phyloP scores from a whole-genome alignment of 1,284 basidiomycete species.

The Trichosporon sp. region DNA sequence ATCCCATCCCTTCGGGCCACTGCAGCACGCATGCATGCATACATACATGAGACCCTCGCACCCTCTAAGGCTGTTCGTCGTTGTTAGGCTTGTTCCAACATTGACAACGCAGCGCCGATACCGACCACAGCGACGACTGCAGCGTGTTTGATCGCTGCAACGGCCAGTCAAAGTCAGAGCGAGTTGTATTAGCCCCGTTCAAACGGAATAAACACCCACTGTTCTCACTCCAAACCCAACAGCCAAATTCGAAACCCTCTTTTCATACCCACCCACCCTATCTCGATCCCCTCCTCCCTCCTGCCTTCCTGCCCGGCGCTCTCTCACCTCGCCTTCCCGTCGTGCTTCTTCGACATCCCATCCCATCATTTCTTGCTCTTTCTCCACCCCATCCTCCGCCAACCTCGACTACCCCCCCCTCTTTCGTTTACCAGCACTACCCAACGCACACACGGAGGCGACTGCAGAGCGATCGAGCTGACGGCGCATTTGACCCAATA shows the following conservation, averaged over 20 bases:
- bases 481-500: constrained; percentile 3
- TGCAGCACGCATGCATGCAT: neutral
- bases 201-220: constrained; percentile 10
- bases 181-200: neutral
- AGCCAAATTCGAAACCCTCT: constrained; percentile 17
- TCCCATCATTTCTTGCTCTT: constrained; percentile 7
- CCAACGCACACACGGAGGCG: constrained; percentile 3
- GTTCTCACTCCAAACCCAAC: constrained; percentile 18
- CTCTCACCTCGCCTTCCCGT: neutral
- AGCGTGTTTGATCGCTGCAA: neutral
- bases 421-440: neutral
- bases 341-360: constrained; percentile 1
- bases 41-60: constrained; percentile 30
- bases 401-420: neutral
- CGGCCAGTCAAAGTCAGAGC: neutral
- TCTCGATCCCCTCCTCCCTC: neutral
- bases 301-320: neutral
- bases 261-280: constrained; percentile 4
- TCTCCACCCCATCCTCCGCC: constrained; percentile 2
- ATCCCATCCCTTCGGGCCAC: neutral
- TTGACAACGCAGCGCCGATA: neutral
- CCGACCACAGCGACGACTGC: neutral
- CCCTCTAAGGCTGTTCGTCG: neutral
- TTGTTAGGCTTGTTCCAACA: neutral
- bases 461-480: constrained; percentile 16